These are phyloP conservation scores for Casuarina glauca DNA, from an alignment of 306 rosid species.

Conservation along the genomic window DNA sequence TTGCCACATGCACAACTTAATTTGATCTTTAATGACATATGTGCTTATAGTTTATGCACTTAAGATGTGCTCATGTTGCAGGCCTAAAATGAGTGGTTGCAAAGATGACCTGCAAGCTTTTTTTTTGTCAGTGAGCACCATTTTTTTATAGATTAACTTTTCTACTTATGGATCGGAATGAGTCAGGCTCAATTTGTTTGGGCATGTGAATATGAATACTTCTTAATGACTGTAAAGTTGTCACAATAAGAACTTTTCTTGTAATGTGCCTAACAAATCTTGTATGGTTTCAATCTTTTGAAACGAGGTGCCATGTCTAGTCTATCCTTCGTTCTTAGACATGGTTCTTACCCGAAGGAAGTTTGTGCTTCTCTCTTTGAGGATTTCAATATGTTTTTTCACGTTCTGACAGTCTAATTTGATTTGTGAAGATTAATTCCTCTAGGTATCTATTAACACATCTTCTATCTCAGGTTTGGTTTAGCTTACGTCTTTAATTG, in stretches of 20 bases:
- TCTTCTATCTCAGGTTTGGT: slow-evolving; percentile 16
- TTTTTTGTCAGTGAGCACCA: background rate
- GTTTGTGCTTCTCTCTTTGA: slow-evolving; percentile 24
- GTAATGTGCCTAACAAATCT: slow-evolving; percentile 30
- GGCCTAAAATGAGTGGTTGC: background rate
- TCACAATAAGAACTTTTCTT: slow-evolving; percentile 34
- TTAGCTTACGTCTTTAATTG: background rate
- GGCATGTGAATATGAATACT: background rate
- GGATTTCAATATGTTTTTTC: slow-evolving; percentile 18
- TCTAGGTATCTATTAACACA: slow-evolving; percentile 12
- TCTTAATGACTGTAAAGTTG: background rate
- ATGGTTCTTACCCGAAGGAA: slow-evolving; percentile 28
- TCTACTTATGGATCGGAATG: background rate
- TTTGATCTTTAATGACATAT: no score
- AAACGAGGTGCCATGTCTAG: slow-evolving; percentile 19
- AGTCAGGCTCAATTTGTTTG: background rate
- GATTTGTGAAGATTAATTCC: slow-evolving; percentile 26
- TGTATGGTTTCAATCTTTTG: slow-evolving; percentile 13
- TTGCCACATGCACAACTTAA: background rate
- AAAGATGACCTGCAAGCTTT: background rate
- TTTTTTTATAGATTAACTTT: background rate
- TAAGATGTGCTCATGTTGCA: background rate
- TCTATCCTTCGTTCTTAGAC: slow-evolving; percentile 32
- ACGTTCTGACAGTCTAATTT: slow-evolving; percentile 34
- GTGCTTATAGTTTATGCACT: no score